Base-by-base conservation (phyloP, 2,329 filamentous ascomycete species). In the Botrytis porri region DNA sequence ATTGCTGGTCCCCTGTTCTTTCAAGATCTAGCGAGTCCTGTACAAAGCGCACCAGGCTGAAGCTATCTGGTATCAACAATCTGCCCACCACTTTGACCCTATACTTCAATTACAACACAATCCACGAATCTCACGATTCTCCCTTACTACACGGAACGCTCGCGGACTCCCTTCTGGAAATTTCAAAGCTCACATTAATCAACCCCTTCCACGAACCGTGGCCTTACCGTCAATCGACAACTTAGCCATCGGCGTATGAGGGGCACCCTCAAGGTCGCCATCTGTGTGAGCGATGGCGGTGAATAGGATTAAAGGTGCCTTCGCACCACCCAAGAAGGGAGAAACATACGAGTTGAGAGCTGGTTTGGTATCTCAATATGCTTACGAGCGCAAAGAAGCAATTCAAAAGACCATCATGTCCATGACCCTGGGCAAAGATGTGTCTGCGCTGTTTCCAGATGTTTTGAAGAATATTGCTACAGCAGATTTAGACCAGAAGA, bases 341-440 rank as follows among this genome's bases (percentile, higher is more conserved):
- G 96, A 99, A 85, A 99, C 96, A 25, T 98, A 97, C 82, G 96
- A 99, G 87, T 86, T 99, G 84, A 92, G 96, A 82, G 94, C 95
- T 76, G 96, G 96, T 57, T 86, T 99, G 82, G 96, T 97, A 76
- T 99, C 96, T 76, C 96, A 99, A 85, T 99, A 98, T 92, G 96
- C 96, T 74, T 98, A 97, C 85, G 96, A 99, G 88, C 92, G 94
- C 80, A 99, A 99, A 84, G 96, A 99, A 86, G 93, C 96, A 37
- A 99, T 99, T 79, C 96, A 99, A 82, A 98, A 97, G 88, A 99
- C 96, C 77, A 99, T 99, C 85, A 98, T 98, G 95, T 95, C 96
- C 82, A 99, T 99, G 96, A 99, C 96, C 1, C 83, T 99, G 79
- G 96, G 96, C 83, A 99, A 99, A 84, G 96, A 99, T 84, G 96